A percentile compares a stretch with the other conserved stretches of the same genome.
phyloP scores from a whole-genome alignment of 495 filamentous ascomycete genomes.

The Geoglossum glabrum region DNA sequence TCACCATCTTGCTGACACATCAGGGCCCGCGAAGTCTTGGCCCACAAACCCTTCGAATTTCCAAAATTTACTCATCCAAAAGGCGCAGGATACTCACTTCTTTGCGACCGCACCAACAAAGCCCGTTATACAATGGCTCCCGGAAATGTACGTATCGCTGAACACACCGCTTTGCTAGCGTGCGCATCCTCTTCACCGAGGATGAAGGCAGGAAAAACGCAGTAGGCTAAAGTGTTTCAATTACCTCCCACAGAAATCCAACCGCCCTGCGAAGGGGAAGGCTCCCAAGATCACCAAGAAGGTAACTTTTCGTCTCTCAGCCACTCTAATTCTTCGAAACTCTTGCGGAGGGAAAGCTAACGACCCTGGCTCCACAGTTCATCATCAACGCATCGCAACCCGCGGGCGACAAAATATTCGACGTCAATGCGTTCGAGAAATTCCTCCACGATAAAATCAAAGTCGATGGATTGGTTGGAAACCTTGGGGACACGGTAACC shows the following conservation, averaged over 20 bases:
- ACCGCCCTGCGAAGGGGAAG: slow-evolving; percentile 32
- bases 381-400: slow-evolving; percentile 97
- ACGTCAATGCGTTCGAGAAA: slow-evolving; percentile 95
- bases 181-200: slow-evolving; percentile 24
- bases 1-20: not conserved
- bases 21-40: not conserved
- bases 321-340: slow-evolving; percentile 5
- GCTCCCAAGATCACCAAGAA: slow-evolving; percentile 50
- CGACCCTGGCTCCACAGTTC: slow-evolving; percentile 37
- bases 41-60: not conserved
- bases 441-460: slow-evolving; percentile 99
- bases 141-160: slow-evolving; percentile 34
- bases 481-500: slow-evolving; percentile 82
- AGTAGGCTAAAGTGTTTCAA: slow-evolving; percentile 73
- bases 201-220: slow-evolving; percentile 21
- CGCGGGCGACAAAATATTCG: slow-evolving; percentile 98
- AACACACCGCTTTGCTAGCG: slow-evolving; percentile 68
- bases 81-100: slow-evolving; percentile 38
- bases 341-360: not conserved
- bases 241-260: slow-evolving; percentile 33
- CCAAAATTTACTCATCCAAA: slow-evolving; percentile 15
- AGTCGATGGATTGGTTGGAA: slow-evolving; percentile 92
- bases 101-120: slow-evolving; percentile 31
- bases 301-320: slow-evolving; percentile 19
- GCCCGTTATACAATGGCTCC: slow-evolving; percentile 30